phyloP scores from a whole-genome alignment of 306 rosid species.

The Corylus avellana region DNA sequence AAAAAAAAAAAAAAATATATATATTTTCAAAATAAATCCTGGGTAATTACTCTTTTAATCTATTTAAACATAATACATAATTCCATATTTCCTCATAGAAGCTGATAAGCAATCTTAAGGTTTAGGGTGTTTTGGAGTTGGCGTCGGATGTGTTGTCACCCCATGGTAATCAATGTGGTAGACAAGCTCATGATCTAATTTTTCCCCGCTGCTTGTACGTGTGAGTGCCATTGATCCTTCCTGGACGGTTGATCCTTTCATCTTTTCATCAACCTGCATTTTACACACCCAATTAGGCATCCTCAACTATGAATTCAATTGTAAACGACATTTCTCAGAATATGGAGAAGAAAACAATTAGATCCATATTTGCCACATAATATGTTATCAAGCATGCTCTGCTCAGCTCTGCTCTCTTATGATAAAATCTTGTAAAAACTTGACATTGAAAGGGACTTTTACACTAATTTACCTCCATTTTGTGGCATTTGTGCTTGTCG shows the following conservation, averaged over 20 bases:
- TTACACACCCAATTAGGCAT: background rate
- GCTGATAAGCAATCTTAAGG: conserved; percentile 40
- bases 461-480: conserved; percentile 40
- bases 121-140: conserved; percentile 79
- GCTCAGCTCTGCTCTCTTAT: background rate
- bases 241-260: conserved; percentile 23
- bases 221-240: conserved; percentile 40
- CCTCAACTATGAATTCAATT: background rate
- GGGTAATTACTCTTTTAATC: conserved; percentile 26
- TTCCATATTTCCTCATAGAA: conserved; percentile 35
- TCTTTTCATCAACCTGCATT: conserved; percentile 60
- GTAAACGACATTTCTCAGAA: background rate
- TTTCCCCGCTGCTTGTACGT: conserved; percentile 32
- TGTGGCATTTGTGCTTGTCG: conserved; percentile 23
- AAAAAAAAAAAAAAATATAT: too few relatives aligned
- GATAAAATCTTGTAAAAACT: background rate
- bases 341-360: background rate
- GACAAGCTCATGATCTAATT: conserved; percentile 45
- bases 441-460: conserved; percentile 9
- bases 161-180: conserved; percentile 90
- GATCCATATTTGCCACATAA: background rate
- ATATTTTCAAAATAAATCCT: background rate
- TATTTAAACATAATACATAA: conserved; percentile 31
- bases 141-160: conserved; percentile 84
- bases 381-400: too few relatives aligned